These are phyloP conservation scores for Datura wrightii DNA, from an alignment of 257 asterid species.

Conservation along the genomic window DNA sequence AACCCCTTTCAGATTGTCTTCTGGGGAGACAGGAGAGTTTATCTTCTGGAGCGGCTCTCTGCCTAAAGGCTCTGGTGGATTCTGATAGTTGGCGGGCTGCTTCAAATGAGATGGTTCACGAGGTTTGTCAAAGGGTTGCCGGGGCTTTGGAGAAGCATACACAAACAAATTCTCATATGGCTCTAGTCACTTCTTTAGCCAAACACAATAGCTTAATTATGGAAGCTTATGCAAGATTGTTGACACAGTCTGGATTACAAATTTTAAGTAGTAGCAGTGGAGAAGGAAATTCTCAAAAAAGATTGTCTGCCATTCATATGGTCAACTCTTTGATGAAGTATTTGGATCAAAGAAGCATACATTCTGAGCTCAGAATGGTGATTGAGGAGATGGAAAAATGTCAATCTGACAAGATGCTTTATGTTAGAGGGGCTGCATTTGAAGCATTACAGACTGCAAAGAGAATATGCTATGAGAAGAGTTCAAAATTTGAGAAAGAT, in stretches of 20 bases:
- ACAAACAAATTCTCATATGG: slow-evolving; percentile 81
- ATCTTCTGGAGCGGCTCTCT: slow-evolving; percentile 93
- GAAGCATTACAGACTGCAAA: slow-evolving; percentile 80
- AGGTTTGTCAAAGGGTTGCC: slow-evolving; percentile 89
- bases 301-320: slow-evolving; percentile 88
- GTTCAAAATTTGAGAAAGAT: slow-evolving; percentile 58
- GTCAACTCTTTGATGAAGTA: slow-evolving; percentile 76
- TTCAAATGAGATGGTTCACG: slow-evolving; percentile 80
- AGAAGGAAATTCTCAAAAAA: slow-evolving; percentile 79
- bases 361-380: slow-evolving; percentile 68
- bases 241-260: slow-evolving; percentile 66
- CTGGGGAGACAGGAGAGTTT: slow-evolving; percentile 80
- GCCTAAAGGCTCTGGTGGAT: slow-evolving; percentile 83
- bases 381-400: slow-evolving; percentile 85
- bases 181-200: slow-evolving; percentile 79
- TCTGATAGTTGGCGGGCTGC: slow-evolving; percentile 94
- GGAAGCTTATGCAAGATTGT: slow-evolving; percentile 86
- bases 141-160: slow-evolving; percentile 85
- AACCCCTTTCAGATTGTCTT: slow-evolving; percentile 86
- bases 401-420: slow-evolving; percentile 79
- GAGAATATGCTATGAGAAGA: slow-evolving; percentile 58
- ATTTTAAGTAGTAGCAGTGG: slow-evolving; percentile 62
- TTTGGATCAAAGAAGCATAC: slow-evolving; percentile 78
- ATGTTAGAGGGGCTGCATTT: slow-evolving; percentile 89
- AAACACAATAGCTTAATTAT: slow-evolving; percentile 77